Conservation (phyloP, 192 early-diverging fungal species). For the Coemansia sp. region DNA sequence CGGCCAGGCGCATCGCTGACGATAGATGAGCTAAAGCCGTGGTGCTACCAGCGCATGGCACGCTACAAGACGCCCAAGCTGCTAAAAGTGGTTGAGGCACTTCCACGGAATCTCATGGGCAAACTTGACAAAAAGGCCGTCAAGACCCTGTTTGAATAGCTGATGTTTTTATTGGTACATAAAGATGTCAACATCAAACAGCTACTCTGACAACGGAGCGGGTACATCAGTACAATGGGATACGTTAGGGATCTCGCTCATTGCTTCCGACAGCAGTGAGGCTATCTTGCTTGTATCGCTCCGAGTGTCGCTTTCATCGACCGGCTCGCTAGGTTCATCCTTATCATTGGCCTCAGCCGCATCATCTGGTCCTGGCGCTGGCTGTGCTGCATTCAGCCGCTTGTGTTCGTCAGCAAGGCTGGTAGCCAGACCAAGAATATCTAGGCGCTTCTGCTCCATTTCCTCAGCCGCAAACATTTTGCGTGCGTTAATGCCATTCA, state of each 20-base stretch:
- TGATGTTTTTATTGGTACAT: too few relatives aligned
- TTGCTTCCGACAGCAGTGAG: not conserved
- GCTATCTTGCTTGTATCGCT: not conserved
- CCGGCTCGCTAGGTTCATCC: not conserved
- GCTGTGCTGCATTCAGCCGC: not conserved
- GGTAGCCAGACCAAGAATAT: constrained; percentile 24
- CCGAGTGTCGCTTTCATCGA: not conserved
- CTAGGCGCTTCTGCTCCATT: constrained; percentile 37
- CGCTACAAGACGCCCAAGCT: constrained; percentile 72
- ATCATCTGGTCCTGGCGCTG: not conserved
- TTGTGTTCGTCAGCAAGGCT: constrained; percentile 21
- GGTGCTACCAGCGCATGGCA: constrained; percentile 64
- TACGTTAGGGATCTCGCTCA: not conserved
- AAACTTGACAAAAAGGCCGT: constrained; percentile 86
- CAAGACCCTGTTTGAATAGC: constrained; percentile 47
- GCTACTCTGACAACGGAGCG: not conserved
- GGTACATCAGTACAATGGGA: not conserved
- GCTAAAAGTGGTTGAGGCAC: constrained; percentile 48
- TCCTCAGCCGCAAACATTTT: constrained; percentile 25
- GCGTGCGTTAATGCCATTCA: constrained; percentile 33
- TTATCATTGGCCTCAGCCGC: not conserved
- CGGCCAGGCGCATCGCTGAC: constrained; percentile 22
- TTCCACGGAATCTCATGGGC: constrained; percentile 86
- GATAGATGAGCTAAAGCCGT: constrained; percentile 41
- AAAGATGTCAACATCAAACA: not conserved